phyloP scores from a whole-genome alignment of 192 early-diverging fungal species.

The Rhizoclosmatium globosum region DNA sequence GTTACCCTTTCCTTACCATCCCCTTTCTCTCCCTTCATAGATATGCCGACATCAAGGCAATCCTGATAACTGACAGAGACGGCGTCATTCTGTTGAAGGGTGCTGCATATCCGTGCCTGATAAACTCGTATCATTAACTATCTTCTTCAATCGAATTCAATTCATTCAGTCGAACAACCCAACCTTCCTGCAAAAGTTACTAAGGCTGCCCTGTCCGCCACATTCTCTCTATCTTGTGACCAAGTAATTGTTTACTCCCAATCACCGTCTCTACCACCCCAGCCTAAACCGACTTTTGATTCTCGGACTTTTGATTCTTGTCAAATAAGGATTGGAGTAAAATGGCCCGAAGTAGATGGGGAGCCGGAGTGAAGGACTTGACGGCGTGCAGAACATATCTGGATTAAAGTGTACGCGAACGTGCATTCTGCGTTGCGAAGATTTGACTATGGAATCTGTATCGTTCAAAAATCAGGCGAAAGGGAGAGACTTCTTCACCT shows the following conservation, averaged over 20 bases:
- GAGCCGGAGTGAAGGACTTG: too few species aligned
- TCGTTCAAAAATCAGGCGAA: neutral
- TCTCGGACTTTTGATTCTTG: neutral
- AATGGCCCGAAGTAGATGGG: too few species aligned
- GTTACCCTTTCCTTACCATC: too few species aligned
- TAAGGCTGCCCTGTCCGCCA: constrained; percentile 35
- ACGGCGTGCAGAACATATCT: too few species aligned
- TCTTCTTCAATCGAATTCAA: too few species aligned
- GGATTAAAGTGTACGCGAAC: too few species aligned
- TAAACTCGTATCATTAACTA: too few species aligned
- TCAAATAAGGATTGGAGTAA: too few species aligned
- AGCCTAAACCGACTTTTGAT: neutral
- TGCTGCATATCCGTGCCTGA: neutral
- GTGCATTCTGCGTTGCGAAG: neutral
- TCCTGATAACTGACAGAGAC: constrained; percentile 37
- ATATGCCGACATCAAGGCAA: constrained; percentile 19
- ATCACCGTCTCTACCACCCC: too few species aligned
- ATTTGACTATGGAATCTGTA: neutral
- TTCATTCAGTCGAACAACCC: constrained; percentile 26
- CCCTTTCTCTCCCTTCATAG: too few species aligned
- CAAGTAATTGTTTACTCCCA: constrained; percentile 5
- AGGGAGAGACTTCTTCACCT: too few species aligned
- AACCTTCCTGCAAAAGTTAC: constrained; percentile 35
- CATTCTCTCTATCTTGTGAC: constrained; percentile 36
- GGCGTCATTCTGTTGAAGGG: constrained; percentile 38